Base-by-base conservation (phyloP, 208 protist species). In the Herpetomonas samuelpessoai region DNA sequence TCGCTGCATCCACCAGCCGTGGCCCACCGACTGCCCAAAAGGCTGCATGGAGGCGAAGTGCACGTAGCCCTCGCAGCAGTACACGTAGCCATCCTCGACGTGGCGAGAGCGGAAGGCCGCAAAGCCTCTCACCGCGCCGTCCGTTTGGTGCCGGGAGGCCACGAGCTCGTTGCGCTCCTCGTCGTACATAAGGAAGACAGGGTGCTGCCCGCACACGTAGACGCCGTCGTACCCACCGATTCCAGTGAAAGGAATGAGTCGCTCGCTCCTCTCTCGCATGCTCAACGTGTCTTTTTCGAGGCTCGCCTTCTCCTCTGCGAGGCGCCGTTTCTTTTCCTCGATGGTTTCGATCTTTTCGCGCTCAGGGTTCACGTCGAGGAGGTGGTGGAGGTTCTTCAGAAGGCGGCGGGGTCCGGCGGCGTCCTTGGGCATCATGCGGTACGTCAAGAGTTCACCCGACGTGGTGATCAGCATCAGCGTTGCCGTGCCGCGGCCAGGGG, bases 131-230 rank as follows among this genome's bases (percentile, higher is more conserved):
- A 96, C 86, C 1, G 78, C 62, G 16, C 69, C 75, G 18, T 28
- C 61, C 18, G 68, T 59, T 49, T 88, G 73, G 62, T 96, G 86
- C 45, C 81, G 83, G 18, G 69, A 81, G 31, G 60, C 52, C 22
- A 79, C 76, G n/a, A 93, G 81, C 50, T 76, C 65, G 29, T 81
- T 74, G 2, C n/a, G 52, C 47, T 6, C 26, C 16, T 61, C 16
- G 54, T 90, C 68, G 68, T 74, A 86, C 18, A 92, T 41, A 19
- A 93, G 68, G 61, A 95, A 95, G n/a, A 90, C 62, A 0, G 90
- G 86, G 27, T 88, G 72, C 53, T 90, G 77, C 2, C 90, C 90
- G 49, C 90, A 96, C n/a, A 92, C 85, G 67, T 93, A 93, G 9
- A 86, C 57, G 26, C 90, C 90, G 25, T 55, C 22, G 61, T 83